phyloP scores from a whole-genome alignment of 163 green algal species.

The Volvox carteri region DNA sequence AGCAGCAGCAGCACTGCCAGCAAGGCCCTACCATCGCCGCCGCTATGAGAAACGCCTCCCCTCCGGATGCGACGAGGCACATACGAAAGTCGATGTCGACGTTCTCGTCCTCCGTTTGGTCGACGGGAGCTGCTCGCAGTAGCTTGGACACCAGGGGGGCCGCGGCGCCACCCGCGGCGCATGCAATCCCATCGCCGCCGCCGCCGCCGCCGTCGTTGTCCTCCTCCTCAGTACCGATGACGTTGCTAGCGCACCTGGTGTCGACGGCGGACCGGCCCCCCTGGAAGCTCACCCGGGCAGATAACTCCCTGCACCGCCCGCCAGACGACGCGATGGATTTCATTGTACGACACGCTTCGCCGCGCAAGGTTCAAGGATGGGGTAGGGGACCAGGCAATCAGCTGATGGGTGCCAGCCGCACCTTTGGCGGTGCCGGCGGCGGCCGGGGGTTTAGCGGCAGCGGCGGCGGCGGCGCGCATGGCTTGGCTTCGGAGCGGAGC shows the following conservation, averaged over 20 bases:
- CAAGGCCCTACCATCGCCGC: not conserved
- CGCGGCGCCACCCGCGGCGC: not conserved
- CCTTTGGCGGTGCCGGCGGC: not conserved
- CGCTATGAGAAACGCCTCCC: not conserved
- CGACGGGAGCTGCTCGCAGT: not conserved
- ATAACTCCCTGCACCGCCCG: not conserved
- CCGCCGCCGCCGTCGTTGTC: not conserved
- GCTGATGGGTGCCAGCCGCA: too few relatives aligned
- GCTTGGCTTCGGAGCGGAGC: too few relatives aligned
- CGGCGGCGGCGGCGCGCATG: not conserved
- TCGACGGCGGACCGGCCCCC: not conserved
- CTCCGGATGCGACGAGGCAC: not conserved
- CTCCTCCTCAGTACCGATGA: not conserved
- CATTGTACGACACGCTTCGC: not conserved
- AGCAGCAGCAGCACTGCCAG: too few relatives aligned
- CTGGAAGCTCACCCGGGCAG: not conserved
- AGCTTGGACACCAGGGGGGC: too few relatives aligned
- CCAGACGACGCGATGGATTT: not conserved
- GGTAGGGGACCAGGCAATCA: not conserved
- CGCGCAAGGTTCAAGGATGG: not conserved
- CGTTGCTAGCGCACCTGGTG: not conserved
- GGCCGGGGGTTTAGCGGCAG: not conserved
- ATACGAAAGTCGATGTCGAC: not conserved
- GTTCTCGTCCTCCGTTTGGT: not conserved
- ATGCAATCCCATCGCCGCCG: not conserved